Evolutionary conservation across 768 basidiomycete genomes (phyloP).

Genomic region (Crassisporium funariophilum): DNA sequence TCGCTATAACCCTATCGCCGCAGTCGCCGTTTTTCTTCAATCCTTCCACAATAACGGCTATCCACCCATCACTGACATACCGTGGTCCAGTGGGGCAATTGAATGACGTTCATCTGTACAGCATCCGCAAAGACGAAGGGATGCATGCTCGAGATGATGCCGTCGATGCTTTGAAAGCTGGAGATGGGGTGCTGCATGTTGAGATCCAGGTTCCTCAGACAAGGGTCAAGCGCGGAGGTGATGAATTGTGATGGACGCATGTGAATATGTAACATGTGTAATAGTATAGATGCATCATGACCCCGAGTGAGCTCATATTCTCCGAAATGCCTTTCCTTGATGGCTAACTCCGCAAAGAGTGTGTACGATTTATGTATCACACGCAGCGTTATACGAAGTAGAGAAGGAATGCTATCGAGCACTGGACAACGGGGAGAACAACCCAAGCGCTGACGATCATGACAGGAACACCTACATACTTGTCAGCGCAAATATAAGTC

Average conservation of each 20-base stretch:
- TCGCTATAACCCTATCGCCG: slow-evolving; percentile 17
- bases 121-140: slow-evolving; percentile 31
- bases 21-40: slow-evolving; percentile 12
- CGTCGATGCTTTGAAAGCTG: slow-evolving; percentile 20
- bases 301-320: too few species aligned
- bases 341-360: too few species aligned
- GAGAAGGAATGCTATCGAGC: too few species aligned
- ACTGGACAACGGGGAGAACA: too few species aligned
- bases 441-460: too few species aligned
- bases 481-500: too few species aligned
- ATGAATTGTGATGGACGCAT: slow-evolving; percentile 20
- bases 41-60: slow-evolving; percentile 23
- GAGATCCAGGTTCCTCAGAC: slow-evolving; percentile 28
- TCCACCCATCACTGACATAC: slow-evolving; percentile 28
- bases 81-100: slow-evolving; percentile 35
- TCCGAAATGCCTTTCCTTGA: too few species aligned
- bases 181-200: slow-evolving; percentile 26
- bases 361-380: too few species aligned
- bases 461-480: too few species aligned
- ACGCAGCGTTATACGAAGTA: too few species aligned
- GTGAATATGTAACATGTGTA: too few species aligned
- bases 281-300: too few species aligned
- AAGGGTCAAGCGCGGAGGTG: slow-evolving; percentile 26
- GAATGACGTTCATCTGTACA: slow-evolving; percentile 31
- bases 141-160: slow-evolving; percentile 22